These are phyloP conservation scores for Ophiostoma piceae DNA, from an alignment of 2,329 filamentous ascomycete genomes.

Conservation along the genomic window DNA sequence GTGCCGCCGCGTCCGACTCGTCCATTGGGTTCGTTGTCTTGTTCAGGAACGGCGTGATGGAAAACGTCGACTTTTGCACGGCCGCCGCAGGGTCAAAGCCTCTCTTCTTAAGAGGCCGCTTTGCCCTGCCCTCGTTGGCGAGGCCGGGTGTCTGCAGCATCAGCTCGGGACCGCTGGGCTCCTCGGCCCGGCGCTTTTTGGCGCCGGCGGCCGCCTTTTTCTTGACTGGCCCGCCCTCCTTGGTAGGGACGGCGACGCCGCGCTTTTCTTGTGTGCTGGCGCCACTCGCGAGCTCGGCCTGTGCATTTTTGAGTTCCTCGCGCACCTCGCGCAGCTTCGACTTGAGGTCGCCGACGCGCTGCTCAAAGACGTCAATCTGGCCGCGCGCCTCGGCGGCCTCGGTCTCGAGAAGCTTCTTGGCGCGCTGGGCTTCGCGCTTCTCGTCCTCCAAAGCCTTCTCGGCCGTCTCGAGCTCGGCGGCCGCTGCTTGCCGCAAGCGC, in stretches of 20 bases:
- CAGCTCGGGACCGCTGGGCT: slow-evolving; percentile 44
- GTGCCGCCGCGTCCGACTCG: slow-evolving; percentile 30
- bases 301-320: slow-evolving; percentile 63
- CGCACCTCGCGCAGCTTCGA: slow-evolving; percentile 65
- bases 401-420: slow-evolving; percentile 46
- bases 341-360: slow-evolving; percentile 63
- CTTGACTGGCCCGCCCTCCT: slow-evolving; percentile 16
- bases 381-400: slow-evolving; percentile 56
- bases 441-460: slow-evolving; percentile 38
- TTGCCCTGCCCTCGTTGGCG: slow-evolving; percentile 32
- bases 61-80: slow-evolving; percentile 87
- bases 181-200: slow-evolving; percentile 45
- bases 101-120: slow-evolving; percentile 50
- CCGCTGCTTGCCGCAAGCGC: slow-evolving; percentile 37
- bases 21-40: slow-evolving; percentile 50
- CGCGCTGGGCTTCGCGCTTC: slow-evolving; percentile 44
- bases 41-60: slow-evolving; percentile 89
- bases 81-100: slow-evolving; percentile 54
- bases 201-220: slow-evolving; percentile 36
- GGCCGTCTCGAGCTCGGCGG: slow-evolving; percentile 35
- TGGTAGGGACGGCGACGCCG: slow-evolving; percentile 15
- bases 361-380: slow-evolving; percentile 61
- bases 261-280: no score
- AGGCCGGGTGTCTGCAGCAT: slow-evolving; percentile 42
- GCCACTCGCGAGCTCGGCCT: slow-evolving; percentile 34